Evolutionary conservation across 2,329 filamentous ascomycete genomes (phyloP).

Genomic region (Fusarium miscanthi): DNA sequence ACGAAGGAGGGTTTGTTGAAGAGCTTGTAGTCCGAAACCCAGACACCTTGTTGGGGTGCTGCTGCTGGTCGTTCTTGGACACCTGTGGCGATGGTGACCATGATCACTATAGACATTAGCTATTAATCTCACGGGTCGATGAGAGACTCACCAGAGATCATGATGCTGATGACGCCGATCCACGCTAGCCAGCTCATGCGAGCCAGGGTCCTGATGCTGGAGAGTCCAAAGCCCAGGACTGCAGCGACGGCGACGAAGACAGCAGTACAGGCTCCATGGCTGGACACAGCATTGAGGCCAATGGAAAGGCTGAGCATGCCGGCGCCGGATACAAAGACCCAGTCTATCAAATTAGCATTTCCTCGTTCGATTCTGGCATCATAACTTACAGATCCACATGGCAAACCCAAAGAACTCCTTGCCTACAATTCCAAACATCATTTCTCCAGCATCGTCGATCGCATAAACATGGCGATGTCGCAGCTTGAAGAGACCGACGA

Average conservation of each 20-base stretch:
- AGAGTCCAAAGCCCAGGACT: constrained; percentile 43
- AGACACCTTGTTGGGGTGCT: constrained; percentile 30
- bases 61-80: constrained; percentile 29
- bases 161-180: constrained; percentile 35
- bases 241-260: constrained; percentile 53
- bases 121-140: fast-evolving
- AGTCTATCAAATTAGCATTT: constrained; percentile 3
- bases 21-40: constrained; percentile 49
- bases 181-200: constrained; percentile 49
- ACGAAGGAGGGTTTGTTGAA: constrained; percentile 48
- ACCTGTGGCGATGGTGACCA: constrained; percentile 39
- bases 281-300: constrained; percentile 53
- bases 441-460: constrained; percentile 62
- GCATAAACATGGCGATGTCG: constrained; percentile 63
- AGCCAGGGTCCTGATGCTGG: constrained; percentile 47
- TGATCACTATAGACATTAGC: constrained; percentile 14
- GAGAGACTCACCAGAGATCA: constrained; percentile 7
- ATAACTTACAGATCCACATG: constrained; percentile 50
- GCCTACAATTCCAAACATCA: constrained; percentile 60
- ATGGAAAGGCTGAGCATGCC: constrained; percentile 50
- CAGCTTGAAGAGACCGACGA: constrained; percentile 63
- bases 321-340: constrained; percentile 34
- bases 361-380: fast-evolving
- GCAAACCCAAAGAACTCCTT: constrained; percentile 54
- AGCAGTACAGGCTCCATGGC: constrained; percentile 53